Percentiles rank a stretch among this genome's conserved stretches.
Conservation (phyloP, 1,139 yeast species). For the Diutina rugosa region DNA sequence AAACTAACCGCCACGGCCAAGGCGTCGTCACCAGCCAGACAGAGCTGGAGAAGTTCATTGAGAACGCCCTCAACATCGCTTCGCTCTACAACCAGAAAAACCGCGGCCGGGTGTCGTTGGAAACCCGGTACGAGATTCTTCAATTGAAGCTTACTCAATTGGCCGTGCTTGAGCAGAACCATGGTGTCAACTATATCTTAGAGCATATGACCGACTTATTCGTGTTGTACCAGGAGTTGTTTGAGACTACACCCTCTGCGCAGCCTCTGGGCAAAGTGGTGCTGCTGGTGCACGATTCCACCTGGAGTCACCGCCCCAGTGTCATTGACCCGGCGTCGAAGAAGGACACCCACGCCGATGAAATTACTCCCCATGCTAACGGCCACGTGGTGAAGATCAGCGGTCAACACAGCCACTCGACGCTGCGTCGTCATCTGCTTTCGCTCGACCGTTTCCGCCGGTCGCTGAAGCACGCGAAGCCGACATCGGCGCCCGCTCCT, state of each 20-base stretch:
- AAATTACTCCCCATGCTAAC: not conserved
- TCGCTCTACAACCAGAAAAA: conserved; percentile 19
- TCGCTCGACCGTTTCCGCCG: not conserved
- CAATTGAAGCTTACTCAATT: conserved; percentile 70
- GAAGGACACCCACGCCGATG: not conserved
- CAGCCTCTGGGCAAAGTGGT: not conserved
- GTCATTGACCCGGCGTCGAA: conserved; percentile 21
- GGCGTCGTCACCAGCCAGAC: conserved; percentile 2
- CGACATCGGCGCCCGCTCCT: not conserved
- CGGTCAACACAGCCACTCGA: not conserved
- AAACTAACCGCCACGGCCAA: conserved; percentile 4
- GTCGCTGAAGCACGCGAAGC: not conserved
- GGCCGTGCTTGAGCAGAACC: conserved; percentile 51
- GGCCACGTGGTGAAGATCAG: not conserved
- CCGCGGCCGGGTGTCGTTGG: conserved; percentile 1
- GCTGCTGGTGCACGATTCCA: conserved; percentile 4
- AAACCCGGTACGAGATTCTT: conserved; percentile 42
- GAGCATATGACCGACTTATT: conserved; percentile 59
- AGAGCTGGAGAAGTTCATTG: conserved; percentile 27
- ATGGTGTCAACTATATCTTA: conserved; percentile 50
- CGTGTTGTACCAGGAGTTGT: conserved; percentile 42
- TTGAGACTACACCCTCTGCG: conserved; percentile 12
- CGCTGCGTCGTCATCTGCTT: not conserved
- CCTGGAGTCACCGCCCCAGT: conserved; percentile 38
- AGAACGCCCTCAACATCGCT: conserved; percentile 31